A percentile compares a stretch with the other conserved stretches of the same genome.
Evolutionary conservation across 345 rosid species (phyloP).

Genomic region (Lumnitzera racemosa): DNA sequence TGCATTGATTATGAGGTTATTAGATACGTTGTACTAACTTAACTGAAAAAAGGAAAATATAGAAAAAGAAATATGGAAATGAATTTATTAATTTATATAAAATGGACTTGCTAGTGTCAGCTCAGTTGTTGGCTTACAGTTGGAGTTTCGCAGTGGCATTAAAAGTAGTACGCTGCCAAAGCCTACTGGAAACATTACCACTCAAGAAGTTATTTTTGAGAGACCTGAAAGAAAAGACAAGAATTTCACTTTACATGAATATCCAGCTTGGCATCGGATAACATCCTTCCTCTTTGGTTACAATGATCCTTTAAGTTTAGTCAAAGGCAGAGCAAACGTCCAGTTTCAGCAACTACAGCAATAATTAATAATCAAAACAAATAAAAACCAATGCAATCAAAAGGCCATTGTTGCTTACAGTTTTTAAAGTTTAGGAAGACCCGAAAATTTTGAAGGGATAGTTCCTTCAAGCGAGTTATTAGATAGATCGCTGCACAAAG

Average conservation of each 20-base stretch:
- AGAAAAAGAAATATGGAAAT: neutral
- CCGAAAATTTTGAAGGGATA: conserved; percentile 45
- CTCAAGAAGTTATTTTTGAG: conserved; percentile 61
- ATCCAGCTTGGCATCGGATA: neutral
- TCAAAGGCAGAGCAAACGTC: neutral
- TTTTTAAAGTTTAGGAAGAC: conserved; percentile 44
- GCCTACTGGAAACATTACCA: conserved; percentile 56
- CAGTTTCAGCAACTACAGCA: neutral
- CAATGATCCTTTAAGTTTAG: neutral
- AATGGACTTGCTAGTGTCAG: neutral
- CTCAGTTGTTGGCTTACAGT: conserved; percentile 43
- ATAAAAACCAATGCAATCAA: neutral
- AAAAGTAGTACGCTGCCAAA: conserved; percentile 62
- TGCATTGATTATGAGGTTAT: neutral
- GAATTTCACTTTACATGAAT: neutral
- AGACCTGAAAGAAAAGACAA: conserved; percentile 46
- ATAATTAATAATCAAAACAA: neutral
- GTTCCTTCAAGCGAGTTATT: conserved; percentile 43
- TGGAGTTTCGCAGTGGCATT: conserved; percentile 37
- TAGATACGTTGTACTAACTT: neutral
- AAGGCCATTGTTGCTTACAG: conserved; percentile 27
- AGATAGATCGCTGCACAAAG: conserved; percentile 41
- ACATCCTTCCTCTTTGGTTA: neutral
- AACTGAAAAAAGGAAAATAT: neutral
- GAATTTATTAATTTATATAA: neutral